Percentiles rank a stretch among this genome's conserved stretches.
phyloP scores from a whole-genome alignment of 768 basidiomycete species.

The Mrakia frigida region DNA sequence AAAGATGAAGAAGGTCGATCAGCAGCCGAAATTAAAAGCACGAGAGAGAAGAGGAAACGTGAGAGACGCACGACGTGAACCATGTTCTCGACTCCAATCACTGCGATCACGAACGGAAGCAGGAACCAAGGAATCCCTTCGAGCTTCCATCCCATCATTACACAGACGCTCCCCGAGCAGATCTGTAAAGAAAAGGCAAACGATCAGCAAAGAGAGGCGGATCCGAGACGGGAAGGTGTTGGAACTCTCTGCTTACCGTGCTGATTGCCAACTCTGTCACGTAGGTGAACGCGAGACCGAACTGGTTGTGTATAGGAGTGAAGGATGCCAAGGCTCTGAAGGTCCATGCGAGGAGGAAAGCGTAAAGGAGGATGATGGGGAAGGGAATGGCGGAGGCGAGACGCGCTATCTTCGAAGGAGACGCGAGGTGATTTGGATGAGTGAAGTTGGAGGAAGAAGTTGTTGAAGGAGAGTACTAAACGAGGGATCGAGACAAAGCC shows the following conservation, averaged over 20 bases:
- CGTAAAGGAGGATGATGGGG: slow-evolving; percentile 70
- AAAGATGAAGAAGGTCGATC: background rate
- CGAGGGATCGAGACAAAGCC: background rate
- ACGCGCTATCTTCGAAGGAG: slow-evolving; percentile 52
- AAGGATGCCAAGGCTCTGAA: slow-evolving; percentile 68
- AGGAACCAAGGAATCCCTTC: slow-evolving; percentile 54
- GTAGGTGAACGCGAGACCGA: slow-evolving; percentile 89
- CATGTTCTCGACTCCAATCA: slow-evolving; percentile 97
- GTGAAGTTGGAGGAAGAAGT: slow-evolving; percentile 24
- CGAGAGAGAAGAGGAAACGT: background rate
- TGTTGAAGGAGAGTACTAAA: background rate
- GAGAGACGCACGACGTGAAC: slow-evolving; percentile 68
- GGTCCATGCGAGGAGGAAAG: slow-evolving; percentile 68
- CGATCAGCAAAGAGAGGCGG: background rate
- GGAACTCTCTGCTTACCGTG: slow-evolving; percentile 52
- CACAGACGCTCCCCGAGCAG: slow-evolving; percentile 27
- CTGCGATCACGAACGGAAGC: slow-evolving; percentile 86
- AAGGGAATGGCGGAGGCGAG: slow-evolving; percentile 47
- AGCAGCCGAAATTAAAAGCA: background rate
- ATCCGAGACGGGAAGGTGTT: background rate
- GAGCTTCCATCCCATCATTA: slow-evolving; percentile 32
- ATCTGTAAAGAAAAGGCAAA: slow-evolving; percentile 1
- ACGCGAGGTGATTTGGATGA: slow-evolving; percentile 35
- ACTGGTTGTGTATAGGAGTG: slow-evolving; percentile 79
- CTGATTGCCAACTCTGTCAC: slow-evolving; percentile 85